These are phyloP conservation scores for Boletus insuetus DNA, from an alignment of 768 basidiomycete species.

Conservation along the genomic window DNA sequence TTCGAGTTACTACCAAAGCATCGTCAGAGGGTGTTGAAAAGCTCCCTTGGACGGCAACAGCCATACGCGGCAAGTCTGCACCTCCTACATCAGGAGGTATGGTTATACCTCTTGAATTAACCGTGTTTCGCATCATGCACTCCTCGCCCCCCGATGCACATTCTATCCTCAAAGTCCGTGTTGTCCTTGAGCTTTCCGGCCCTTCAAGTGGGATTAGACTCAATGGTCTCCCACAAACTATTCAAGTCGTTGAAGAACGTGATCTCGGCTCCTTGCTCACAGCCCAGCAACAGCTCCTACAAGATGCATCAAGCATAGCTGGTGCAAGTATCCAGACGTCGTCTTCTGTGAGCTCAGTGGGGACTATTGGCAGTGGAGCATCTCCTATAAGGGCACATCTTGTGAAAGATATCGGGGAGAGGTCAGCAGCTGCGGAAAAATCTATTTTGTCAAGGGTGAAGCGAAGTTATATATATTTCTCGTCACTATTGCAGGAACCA, in stretches of 20 bases:
- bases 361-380: conserved; percentile 41
- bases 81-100: conserved; percentile 30
- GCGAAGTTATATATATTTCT: conserved; percentile 97
- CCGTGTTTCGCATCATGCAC: conserved; percentile 68
- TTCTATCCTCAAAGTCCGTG: conserved; percentile 74
- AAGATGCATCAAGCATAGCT: conserved; percentile 67
- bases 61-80: conserved; percentile 43
- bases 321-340: conserved; percentile 66
- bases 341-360: conserved; percentile 55
- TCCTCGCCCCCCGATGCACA: conserved; percentile 67
- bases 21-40: conserved; percentile 69
- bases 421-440: conserved; percentile 64
- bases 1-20: conserved; percentile 72
- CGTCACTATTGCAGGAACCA: conserved; percentile 93
- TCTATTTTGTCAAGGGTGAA: conserved; percentile 82
- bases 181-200: conserved; percentile 78
- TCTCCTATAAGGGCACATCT: conserved; percentile 33
- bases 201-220: conserved; percentile 76
- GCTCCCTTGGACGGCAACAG: conserved; percentile 70
- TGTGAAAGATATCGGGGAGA: conserved; percentile 42
- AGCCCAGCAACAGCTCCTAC: conserved; percentile 49
- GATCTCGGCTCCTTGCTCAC: conserved; percentile 52
- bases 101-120: conserved; percentile 46
- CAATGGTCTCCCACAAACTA: conserved; percentile 76
- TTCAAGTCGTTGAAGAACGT: conserved; percentile 64